A percentile compares a stretch with the other conserved stretches of the same genome.
These are phyloP conservation scores for Globisporangium splendens DNA, from an alignment of 352 stramenopile species.

Conservation along the genomic window DNA sequence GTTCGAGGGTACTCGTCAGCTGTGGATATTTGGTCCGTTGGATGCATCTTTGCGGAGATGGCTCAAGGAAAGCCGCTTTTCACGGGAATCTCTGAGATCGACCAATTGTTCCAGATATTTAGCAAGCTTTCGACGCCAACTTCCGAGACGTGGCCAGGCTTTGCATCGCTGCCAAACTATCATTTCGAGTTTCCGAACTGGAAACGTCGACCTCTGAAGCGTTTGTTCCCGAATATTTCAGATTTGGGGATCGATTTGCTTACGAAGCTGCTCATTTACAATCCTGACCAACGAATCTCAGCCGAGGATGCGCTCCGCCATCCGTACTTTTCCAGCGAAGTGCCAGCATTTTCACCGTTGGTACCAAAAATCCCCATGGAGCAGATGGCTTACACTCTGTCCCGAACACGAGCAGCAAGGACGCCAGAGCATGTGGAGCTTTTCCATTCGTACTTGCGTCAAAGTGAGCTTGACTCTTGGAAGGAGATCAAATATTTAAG, in stretches of 20 bases:
- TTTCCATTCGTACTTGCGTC: slow-evolving; percentile 77
- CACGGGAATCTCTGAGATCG: slow-evolving; percentile 73
- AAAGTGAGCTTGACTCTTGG: slow-evolving; percentile 78
- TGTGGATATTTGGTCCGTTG: slow-evolving; percentile 93
- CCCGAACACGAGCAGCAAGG: slow-evolving; percentile 30
- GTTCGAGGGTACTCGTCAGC: slow-evolving; percentile 78
- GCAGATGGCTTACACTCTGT: slow-evolving; percentile 73
- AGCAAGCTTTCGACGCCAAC: slow-evolving; percentile 96
- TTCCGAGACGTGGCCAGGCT: slow-evolving; percentile 95
- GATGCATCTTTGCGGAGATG: slow-evolving; percentile 98
- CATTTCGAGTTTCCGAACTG: slow-evolving; percentile 87
- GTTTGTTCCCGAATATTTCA: slow-evolving; percentile 68
- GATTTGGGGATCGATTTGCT: slow-evolving; percentile 69
- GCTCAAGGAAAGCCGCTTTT: slow-evolving; percentile 85
- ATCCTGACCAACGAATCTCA: slow-evolving; percentile 77
- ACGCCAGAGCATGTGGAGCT: slow-evolving; percentile 74
- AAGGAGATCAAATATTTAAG: slow-evolving; percentile 87
- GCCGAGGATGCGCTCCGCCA: slow-evolving; percentile 80
- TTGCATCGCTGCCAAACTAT: slow-evolving; percentile 97
- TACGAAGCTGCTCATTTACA: slow-evolving; percentile 77
- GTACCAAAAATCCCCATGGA: slow-evolving; percentile 72
- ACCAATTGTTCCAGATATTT: slow-evolving; percentile 87
- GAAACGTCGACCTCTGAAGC: slow-evolving; percentile 63
- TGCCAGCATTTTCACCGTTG: slow-evolving; percentile 36
- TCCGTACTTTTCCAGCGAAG: slow-evolving; percentile 67